Conservation (phyloP, 164 flowering plant genomes). For the Vitis vinifera region ASM3070453v1 NC_081816.1:6655001-6655500, state of each 20-base stretch:
- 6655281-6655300: not conserved
- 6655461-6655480: too few species aligned
- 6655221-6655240: not conserved
- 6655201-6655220: not conserved
- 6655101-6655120: constrained; percentile 85
- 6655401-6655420: too few species aligned
- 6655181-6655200: too few species aligned
- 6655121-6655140: constrained; percentile 91
- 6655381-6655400: too few species aligned
- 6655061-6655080: constrained; percentile 83
- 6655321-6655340: constrained; percentile 10
- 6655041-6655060: constrained; percentile 87
- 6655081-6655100: constrained; percentile 68
- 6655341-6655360: not conserved
- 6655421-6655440: too few species aligned
- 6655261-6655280: not conserved
- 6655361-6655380: too few species aligned
- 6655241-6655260: not conserved
- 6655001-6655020: constrained; percentile 74
- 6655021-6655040: constrained; percentile 87
- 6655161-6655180: constrained; percentile 42
- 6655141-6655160: constrained; percentile 71
- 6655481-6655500: too few species aligned
- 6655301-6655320: not conserved
- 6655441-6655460: too few species aligned